Conservation (phyloP, 352 stramenopile species). For the Pythium dissimile region DNA sequence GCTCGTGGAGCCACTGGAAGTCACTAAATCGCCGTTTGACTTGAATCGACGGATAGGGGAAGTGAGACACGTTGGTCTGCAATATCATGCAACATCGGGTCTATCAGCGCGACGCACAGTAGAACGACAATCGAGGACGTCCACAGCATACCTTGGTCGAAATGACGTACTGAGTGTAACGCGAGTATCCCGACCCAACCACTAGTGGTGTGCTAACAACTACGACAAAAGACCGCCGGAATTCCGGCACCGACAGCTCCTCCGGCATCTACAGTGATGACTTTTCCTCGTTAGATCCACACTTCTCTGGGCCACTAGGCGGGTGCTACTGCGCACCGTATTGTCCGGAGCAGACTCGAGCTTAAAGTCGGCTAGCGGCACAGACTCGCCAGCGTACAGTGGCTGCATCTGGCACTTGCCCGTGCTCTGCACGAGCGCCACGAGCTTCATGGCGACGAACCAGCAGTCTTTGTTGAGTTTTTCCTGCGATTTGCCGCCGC, state of each 20-base stretch:
- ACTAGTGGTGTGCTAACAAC: constrained; percentile 77
- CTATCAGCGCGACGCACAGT: not conserved
- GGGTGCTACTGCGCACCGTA: constrained; percentile 42
- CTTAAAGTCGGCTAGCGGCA: constrained; percentile 78
- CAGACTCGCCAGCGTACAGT: constrained; percentile 66
- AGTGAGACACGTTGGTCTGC: constrained; percentile 64
- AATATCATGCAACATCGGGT: not conserved
- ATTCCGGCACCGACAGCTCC: constrained; percentile 28
- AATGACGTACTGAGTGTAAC: constrained; percentile 88
- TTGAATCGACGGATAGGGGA: constrained; percentile 65
- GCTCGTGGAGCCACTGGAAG: constrained; percentile 88
- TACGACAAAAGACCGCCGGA: constrained; percentile 64
- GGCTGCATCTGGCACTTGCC: constrained; percentile 82
- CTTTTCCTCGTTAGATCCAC: not conserved
- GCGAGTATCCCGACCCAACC: constrained; percentile 73
- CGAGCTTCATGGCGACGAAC: constrained; percentile 90
- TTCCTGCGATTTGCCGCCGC: constrained; percentile 84
- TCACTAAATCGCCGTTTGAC: constrained; percentile 87
- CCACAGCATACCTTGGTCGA: constrained; percentile 70
- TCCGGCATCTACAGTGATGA: constrained; percentile 48
- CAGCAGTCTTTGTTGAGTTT: constrained; percentile 87
- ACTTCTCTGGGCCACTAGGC: too few relatives aligned
- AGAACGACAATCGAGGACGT: too few relatives aligned
- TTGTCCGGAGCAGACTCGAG: constrained; percentile 78
- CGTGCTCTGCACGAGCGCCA: constrained; percentile 80